Base-by-base conservation (phyloP, 2,329 filamentous ascomycete genomes). In the Colletotrichum abscissum region DNA sequence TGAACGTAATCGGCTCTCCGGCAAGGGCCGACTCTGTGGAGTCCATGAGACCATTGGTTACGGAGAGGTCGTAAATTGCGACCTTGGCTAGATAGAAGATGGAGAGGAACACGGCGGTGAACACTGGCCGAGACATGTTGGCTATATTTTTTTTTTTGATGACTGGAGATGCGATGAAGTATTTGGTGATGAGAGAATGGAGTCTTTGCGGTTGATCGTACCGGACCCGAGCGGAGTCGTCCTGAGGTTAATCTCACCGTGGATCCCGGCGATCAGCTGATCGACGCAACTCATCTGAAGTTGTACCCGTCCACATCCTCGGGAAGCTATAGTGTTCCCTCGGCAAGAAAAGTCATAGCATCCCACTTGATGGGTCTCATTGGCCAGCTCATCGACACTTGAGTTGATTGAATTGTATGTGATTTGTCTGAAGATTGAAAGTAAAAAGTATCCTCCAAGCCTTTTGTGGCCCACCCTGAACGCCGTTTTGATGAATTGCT, bases 1-100 rank as follows among this genome's bases (percentile, higher is more conserved):
- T 78, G 26, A 78, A 76, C 22, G n/a, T 46, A 22, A 66, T 62
- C 2, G 67, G 71, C 35, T 71, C 56, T 22, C 14, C 60, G 16
- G 49, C 22, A 28, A 70, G 60, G 6, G 30, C 14, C 26, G 52
- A 19, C 6, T 30, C 9, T 16, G 69, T 4, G 54, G n/a, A n/a
- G 6, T 26, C 35, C 11, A 14, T n/a, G 35, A 73, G 55, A 22
- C 71, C 71, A 63, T 73, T 62, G 35, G 67, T 60, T 9, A 33
- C 22, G 33, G 42, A 38, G 19, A 70, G 71, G 67, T 73, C 71
- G 24, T 52, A 46, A 26, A 73, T 73, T 22, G 60, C 55, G 35
- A 56, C 49, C 56, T 73, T 73, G 28, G 71, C 71, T 12, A 73
- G 49, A 14, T 70, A 70, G 55, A 73, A n/a, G 7, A 65, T 57